These are phyloP conservation scores for Alternaria triticimaculans DNA, from an alignment of 2,329 filamentous ascomycete genomes.

Conservation along the genomic window DNA sequence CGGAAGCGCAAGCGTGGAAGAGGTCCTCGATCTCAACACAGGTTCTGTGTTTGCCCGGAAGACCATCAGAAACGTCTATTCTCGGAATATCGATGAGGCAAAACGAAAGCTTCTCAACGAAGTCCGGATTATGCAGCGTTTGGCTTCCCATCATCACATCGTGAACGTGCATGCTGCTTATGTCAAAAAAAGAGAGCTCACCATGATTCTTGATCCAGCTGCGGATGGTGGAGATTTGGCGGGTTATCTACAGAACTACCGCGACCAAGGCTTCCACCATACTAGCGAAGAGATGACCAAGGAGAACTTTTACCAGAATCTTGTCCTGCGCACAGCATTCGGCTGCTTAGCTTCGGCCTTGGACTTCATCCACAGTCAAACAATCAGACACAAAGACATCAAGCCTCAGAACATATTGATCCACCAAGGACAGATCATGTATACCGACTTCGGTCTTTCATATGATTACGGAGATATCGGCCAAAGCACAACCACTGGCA, in stretches of 20 bases:
- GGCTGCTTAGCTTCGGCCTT: slow-evolving; percentile 22
- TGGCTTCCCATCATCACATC: neutral
- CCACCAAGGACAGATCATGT: slow-evolving; percentile 14
- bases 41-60: neutral
- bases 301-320: too few relatives aligned
- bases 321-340: neutral
- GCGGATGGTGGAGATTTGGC: neutral
- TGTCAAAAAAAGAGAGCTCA: neutral
- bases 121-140: neutral
- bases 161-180: too few relatives aligned
- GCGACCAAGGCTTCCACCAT: too few relatives aligned
- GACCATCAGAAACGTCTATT: neutral
- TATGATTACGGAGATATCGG: slow-evolving; percentile 9
- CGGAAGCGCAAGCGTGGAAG: neutral
- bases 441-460: slow-evolving; percentile 29
- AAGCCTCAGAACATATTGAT: slow-evolving; percentile 30
- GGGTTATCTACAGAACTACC: neutral
- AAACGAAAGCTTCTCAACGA: neutral
- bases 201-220: neutral
- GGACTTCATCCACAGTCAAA: slow-evolving; percentile 17
- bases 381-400: slow-evolving; percentile 26
- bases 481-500: neutral
- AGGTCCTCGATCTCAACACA: neutral
- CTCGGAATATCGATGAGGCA: neutral
- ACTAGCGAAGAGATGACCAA: too few relatives aligned